Evolutionary conservation across 2,329 filamentous ascomycete species (phyloP), one percentile per base, ranked within the genome.

Genomic region (Catunica adiposa): DNA sequence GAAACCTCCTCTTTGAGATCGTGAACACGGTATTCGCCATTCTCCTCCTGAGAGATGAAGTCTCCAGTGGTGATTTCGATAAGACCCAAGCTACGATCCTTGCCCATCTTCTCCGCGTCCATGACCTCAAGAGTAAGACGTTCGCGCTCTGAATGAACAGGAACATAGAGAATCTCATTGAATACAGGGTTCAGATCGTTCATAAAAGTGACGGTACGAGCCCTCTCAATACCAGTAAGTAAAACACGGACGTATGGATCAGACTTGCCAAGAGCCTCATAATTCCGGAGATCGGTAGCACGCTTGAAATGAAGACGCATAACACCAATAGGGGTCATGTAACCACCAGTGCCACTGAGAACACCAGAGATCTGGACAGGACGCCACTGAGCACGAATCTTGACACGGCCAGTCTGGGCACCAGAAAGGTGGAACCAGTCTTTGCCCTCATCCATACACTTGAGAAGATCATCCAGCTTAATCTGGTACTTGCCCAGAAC

Each of bases 161-260:
- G 90, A 0, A 98, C 77, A 65, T 98, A 98, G 22, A 96, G 78
- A 23, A 98, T 82, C 69, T 98, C 92, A 64, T 98, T 89, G 83
- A 86, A 98, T 54, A 92, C 85, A 1, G 92, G 92, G 66, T 94
- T 88, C 57, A 98, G 79, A 60, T 96, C 94, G 70, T 95, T 98
- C 66, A 88, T 83, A 73, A 92, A 95, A 0, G 90, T 97, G 53
- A 98, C 92, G 1, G 92, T 97, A 57, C 89, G 82, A 8, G 80
- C 89, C 68, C 90, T 94, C 65, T 92, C 84, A 56, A 97, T 82
- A 48, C 92, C 90, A 51, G 89, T 95, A 6, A 96, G 76, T 54
- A 96, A 69, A 1, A 97, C 84, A 44, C 90, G 83, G 22, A 83
- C 86, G 63, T 98, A 98, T 0, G 92, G 88, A 67, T 98, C 94